Conservation (phyloP, 129 eudicot species). For the Pulicaria dysenterica region DNA sequence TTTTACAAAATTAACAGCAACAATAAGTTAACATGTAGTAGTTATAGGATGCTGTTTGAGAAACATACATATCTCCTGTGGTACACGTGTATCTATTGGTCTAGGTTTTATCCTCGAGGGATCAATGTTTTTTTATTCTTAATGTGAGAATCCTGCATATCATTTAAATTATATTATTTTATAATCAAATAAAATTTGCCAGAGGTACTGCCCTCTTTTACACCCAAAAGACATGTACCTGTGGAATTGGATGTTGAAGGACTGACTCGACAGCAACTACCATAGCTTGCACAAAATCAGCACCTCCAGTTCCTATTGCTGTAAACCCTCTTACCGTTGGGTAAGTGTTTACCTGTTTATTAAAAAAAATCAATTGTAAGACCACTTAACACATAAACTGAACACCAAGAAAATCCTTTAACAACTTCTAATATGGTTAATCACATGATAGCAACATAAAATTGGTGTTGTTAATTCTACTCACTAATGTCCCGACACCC, state of each 20-base stretch:
- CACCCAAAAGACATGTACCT: constrained; percentile 38
- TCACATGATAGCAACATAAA: too few relatives aligned
- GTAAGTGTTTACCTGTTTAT: not conserved
- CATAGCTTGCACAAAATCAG: constrained; percentile 97
- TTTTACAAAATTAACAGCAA: not conserved
- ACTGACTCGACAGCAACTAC: constrained; percentile 95
- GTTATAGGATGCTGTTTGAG: not conserved
- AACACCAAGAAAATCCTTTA: constrained; percentile 4
- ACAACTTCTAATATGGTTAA: not conserved
- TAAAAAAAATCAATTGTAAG: not conserved
- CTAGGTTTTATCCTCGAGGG: too few relatives aligned
- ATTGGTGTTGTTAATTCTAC: too few relatives aligned
- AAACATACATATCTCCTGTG: too few relatives aligned
- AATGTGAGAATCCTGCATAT: too few relatives aligned
- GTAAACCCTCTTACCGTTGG: constrained; percentile 92
- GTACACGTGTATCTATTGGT: too few relatives aligned
- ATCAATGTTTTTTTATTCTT: too few relatives aligned
- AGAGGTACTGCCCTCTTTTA: too few relatives aligned
- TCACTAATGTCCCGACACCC: too few relatives aligned
- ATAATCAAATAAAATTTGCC: too few relatives aligned
- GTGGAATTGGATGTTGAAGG: constrained; percentile 73
- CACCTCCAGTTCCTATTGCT: constrained; percentile 97
- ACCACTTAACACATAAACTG: constrained; percentile 14
- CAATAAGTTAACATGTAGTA: not conserved
- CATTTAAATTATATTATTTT: too few relatives aligned